Percentiles rank a stretch among this genome's conserved stretches.
Conservation (phyloP, 345 rosid genomes). For the Microcos paniculata region DNA sequence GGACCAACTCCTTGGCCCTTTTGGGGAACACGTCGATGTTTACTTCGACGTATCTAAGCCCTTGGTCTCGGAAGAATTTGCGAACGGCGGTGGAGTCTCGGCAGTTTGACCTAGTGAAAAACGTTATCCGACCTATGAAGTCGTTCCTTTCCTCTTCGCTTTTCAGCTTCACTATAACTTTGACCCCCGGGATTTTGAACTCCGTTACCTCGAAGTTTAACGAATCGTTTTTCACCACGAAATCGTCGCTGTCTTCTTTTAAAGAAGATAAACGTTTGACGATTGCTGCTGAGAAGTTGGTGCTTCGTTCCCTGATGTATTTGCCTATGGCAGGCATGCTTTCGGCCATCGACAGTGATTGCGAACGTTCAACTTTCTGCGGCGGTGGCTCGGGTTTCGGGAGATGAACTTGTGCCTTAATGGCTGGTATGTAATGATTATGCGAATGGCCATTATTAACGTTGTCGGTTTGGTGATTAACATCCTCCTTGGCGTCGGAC, state of each 20-base stretch:
- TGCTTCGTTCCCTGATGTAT: slow-evolving; percentile 61
- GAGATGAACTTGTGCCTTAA: slow-evolving; percentile 60
- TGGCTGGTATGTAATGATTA: slow-evolving; percentile 12
- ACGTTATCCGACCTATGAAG: slow-evolving; percentile 55
- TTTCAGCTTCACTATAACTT: slow-evolving; percentile 62
- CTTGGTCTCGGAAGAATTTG: slow-evolving; percentile 50
- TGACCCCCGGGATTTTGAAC: slow-evolving; percentile 71
- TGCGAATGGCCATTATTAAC: neutral
- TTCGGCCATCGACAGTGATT: slow-evolving; percentile 32
- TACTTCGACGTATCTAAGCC: slow-evolving; percentile 67
- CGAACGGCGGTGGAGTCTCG: slow-evolving; percentile 82
- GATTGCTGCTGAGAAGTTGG: slow-evolving; percentile 53
- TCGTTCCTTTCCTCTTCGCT: slow-evolving; percentile 29
- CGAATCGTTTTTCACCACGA: slow-evolving; percentile 5
- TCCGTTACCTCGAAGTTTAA: slow-evolving; percentile 51
- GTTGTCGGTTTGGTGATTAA: neutral
- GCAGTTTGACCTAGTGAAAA: slow-evolving; percentile 82
- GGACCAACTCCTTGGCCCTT: slow-evolving; percentile 60
- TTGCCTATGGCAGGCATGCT: slow-evolving; percentile 51
- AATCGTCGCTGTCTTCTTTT: slow-evolving; percentile 18
- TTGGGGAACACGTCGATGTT: slow-evolving; percentile 74
- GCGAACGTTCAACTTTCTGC: slow-evolving; percentile 19
- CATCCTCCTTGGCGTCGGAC: slow-evolving; percentile 4
- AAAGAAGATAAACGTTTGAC: slow-evolving; percentile 42
- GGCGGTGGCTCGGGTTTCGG: slow-evolving; percentile 87